Conservation (phyloP, 2,329 filamentous ascomycete genomes). For the Apiospora phragmitis region DNA sequence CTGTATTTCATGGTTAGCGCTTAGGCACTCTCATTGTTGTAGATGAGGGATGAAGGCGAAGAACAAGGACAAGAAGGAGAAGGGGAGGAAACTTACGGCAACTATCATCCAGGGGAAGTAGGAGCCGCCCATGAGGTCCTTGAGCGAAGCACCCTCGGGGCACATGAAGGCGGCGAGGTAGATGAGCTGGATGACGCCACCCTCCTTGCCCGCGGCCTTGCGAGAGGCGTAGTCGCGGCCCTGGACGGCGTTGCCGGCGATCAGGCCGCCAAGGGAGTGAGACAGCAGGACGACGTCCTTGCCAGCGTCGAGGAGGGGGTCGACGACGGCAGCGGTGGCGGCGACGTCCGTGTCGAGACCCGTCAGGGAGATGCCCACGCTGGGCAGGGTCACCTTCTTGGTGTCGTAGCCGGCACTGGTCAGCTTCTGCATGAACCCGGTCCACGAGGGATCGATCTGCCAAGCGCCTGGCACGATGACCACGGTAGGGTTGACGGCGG, state of each 20-base stretch:
- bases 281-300: slow-evolving; percentile 12
- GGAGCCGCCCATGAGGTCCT: background rate
- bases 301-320: slow-evolving; percentile 9
- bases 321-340: slow-evolving; percentile 6
- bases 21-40: background rate
- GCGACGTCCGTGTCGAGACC: slow-evolving; percentile 9
- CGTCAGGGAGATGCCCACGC: slow-evolving; percentile 7
- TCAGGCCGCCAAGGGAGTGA: slow-evolving; percentile 11
- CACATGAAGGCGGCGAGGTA: slow-evolving; percentile 12
- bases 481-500: slow-evolving; percentile 9
- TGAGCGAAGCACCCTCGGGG: slow-evolving; percentile 9
- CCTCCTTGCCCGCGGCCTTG: slow-evolving; percentile 4
- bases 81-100: background rate
- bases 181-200: slow-evolving; percentile 11
- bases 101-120: slow-evolving; percentile 10
- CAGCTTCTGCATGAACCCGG: slow-evolving; percentile 8
- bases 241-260: slow-evolving; percentile 11
- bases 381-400: slow-evolving; percentile 10
- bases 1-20: background rate
- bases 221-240: slow-evolving; percentile 8
- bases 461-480: slow-evolving; percentile 10
- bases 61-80: background rate
- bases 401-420: slow-evolving; percentile 8
- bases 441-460: slow-evolving; percentile 12
- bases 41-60: background rate